Percentiles rank a stretch among this genome's conserved stretches.
phyloP scores from a whole-genome alignment of 2,329 filamentous ascomycete species.

The Fusarium sp. region DNA sequence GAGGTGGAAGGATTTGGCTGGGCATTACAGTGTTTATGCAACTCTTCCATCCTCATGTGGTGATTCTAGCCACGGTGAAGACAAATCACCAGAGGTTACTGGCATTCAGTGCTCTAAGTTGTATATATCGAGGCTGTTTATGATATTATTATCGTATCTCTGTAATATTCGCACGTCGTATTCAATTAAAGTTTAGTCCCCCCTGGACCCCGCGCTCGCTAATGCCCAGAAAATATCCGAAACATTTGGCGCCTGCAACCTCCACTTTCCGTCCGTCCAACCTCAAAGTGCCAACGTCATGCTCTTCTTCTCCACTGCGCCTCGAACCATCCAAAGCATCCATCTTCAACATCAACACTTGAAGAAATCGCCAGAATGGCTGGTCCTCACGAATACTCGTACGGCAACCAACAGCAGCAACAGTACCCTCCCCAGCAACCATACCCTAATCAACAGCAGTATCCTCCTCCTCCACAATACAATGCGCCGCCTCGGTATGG shows the following conservation, averaged over 20 bases:
- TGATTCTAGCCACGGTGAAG: no score
- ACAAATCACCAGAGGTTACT: no score
- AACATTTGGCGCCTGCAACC: not conserved
- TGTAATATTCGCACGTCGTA: constrained; percentile 17
- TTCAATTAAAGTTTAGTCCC: constrained; percentile 15
- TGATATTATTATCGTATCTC: not conserved
- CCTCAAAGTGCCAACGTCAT: not conserved
- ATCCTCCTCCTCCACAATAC: constrained; percentile 3
- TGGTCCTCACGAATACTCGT: constrained; percentile 12
- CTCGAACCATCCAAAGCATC: not conserved
- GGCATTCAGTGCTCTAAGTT: not conserved
- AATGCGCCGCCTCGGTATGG: constrained; percentile 16
- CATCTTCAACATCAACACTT: not conserved
- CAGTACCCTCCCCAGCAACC: not conserved
- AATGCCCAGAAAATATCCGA: not conserved
- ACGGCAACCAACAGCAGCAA: constrained; percentile 10
- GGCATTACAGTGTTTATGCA: not conserved
- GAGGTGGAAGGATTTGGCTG: not conserved
- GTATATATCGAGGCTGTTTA: not conserved
- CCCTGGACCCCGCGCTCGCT: not conserved
- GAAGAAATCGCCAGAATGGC: constrained; percentile 8
- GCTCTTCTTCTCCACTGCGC: not conserved
- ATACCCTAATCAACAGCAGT: not conserved
- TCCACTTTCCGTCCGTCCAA: not conserved
- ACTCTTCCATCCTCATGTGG: not conserved